Evolutionary conservation across 2,329 filamentous ascomycete species (phyloP).

Genomic region (Penicillium sp.): DNA sequence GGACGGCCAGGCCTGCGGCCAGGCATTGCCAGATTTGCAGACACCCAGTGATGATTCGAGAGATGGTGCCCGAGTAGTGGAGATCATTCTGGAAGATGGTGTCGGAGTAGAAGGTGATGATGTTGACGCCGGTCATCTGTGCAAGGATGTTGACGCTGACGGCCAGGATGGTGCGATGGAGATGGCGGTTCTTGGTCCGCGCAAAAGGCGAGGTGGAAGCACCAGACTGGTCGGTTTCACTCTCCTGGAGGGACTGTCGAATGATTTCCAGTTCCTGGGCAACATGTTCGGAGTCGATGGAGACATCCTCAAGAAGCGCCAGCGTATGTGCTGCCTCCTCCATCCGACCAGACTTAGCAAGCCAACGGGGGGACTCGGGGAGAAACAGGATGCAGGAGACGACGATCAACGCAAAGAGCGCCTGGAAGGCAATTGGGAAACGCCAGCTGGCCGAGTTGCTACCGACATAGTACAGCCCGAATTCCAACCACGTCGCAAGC

Average conservation of each 20-base stretch:
- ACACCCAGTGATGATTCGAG: constrained; percentile 26
- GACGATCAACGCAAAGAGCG: constrained; percentile 37
- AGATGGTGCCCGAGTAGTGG: constrained; percentile 19
- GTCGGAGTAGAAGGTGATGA: constrained; percentile 33
- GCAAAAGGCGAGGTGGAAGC: constrained; percentile 20
- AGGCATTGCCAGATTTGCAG: constrained; percentile 28
- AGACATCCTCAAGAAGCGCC: constrained; percentile 45
- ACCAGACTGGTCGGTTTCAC: constrained; percentile 2
- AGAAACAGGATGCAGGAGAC: constrained; percentile 29
- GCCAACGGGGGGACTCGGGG: constrained; percentile 54
- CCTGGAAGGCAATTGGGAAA: constrained; percentile 32
- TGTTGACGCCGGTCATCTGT: constrained; percentile 32
- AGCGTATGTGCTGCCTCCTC: constrained; percentile 48
- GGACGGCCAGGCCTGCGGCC: constrained; percentile 19
- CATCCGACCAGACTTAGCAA: constrained; percentile 51
- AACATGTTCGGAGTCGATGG: constrained; percentile 50
- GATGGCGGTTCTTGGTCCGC: constrained; percentile 22
- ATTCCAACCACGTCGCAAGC: constrained; percentile 40
- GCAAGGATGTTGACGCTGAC: constrained; percentile 28
- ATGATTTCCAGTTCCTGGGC: constrained; percentile 21
- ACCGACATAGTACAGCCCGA: constrained; percentile 41
- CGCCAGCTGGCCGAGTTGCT: constrained; percentile 30
- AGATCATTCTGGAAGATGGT: constrained; percentile 29
- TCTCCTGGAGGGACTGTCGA: constrained; percentile 48
- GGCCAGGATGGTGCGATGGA: constrained; percentile 26